Percentiles rank a stretch among this genome's conserved stretches.
phyloP scores from a whole-genome alignment of 2,329 filamentous ascomycete genomes.

The Penicillium corylophilum region DNA sequence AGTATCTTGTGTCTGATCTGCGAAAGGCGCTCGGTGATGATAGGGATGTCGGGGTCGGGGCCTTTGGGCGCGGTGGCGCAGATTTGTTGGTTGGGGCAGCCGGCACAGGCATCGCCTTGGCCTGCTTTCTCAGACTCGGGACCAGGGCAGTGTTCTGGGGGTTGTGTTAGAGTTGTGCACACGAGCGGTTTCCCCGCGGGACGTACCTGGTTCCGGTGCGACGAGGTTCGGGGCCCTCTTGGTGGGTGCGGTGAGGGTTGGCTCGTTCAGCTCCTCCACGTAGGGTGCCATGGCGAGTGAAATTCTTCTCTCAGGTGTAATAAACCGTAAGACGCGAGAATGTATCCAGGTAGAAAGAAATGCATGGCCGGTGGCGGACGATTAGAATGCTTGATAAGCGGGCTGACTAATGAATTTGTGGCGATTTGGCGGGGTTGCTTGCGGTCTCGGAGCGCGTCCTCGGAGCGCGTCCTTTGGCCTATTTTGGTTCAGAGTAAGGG shows the following conservation, averaged over 20 bases:
- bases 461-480: background rate
- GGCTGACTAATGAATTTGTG: slow-evolving; percentile 31
- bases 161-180: slow-evolving; percentile 1
- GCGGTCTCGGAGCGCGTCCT: slow-evolving; percentile 8
- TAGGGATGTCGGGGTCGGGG: slow-evolving; percentile 86
- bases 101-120: slow-evolving; percentile 77
- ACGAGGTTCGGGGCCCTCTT: slow-evolving; percentile 81
- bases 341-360: background rate
- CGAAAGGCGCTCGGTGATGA: slow-evolving; percentile 79
- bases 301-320: background rate
- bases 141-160: slow-evolving; percentile 82
- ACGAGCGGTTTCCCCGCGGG: slow-evolving; percentile 1
- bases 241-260: slow-evolving; percentile 69
- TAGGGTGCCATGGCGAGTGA: slow-evolving; percentile 69
- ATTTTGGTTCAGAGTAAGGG: background rate
- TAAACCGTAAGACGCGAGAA: background rate
- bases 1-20: slow-evolving; percentile 89
- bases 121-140: slow-evolving; percentile 59
- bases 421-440: slow-evolving; percentile 27
- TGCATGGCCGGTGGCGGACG: slow-evolving; percentile 21
- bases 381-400: slow-evolving; percentile 34
- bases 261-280: slow-evolving; percentile 69
- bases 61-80: slow-evolving; percentile 94
- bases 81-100: slow-evolving; percentile 93
- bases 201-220: slow-evolving; percentile 76